phyloP scores from a whole-genome alignment of 352 stramenopile species.

The Pythium plurisporium region DNA sequence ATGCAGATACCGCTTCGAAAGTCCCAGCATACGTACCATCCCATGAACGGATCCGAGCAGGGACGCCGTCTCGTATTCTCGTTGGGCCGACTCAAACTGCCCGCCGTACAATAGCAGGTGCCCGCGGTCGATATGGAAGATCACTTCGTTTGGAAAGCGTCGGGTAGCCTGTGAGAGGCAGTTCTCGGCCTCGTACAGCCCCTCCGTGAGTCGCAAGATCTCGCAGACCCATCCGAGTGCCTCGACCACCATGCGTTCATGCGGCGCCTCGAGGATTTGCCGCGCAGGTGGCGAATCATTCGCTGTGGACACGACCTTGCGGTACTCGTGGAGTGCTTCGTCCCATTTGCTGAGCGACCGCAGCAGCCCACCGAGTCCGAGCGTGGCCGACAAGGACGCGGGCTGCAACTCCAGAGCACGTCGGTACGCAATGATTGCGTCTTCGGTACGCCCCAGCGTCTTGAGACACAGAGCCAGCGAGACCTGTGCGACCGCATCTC shows the following conservation, averaged over 20 bases:
- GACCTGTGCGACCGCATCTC: constrained; percentile 46
- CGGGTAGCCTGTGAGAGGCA: constrained; percentile 47
- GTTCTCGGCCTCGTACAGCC: constrained; percentile 39
- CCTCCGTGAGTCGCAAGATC: constrained; percentile 44
- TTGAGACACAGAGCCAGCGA: constrained; percentile 51
- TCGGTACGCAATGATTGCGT: constrained; percentile 47
- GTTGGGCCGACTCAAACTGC: constrained; percentile 50
- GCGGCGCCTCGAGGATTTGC: constrained; percentile 6
- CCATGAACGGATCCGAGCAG: constrained; percentile 36
- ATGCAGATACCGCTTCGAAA: too few species aligned
- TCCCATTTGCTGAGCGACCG: constrained; percentile 48
- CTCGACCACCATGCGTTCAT: constrained; percentile 32
- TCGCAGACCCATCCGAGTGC: constrained; percentile 43
- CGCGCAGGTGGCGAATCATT: constrained; percentile 12
- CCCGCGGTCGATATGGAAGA: constrained; percentile 58
- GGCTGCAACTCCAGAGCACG: constrained; percentile 48
- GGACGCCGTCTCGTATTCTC: constrained; percentile 48
- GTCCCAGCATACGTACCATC: constrained; percentile 31
- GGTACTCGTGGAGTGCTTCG: constrained; percentile 50
- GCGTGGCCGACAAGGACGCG: constrained; percentile 32
- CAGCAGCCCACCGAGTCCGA: constrained; percentile 51
- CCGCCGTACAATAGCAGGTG: constrained; percentile 46
- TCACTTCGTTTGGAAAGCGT: constrained; percentile 46
- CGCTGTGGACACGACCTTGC: constrained; percentile 30
- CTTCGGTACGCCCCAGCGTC: constrained; percentile 27